Conservation (phyloP, 1,284 basidiomycete genomes). For the Rhodotorula sp. region DNA sequence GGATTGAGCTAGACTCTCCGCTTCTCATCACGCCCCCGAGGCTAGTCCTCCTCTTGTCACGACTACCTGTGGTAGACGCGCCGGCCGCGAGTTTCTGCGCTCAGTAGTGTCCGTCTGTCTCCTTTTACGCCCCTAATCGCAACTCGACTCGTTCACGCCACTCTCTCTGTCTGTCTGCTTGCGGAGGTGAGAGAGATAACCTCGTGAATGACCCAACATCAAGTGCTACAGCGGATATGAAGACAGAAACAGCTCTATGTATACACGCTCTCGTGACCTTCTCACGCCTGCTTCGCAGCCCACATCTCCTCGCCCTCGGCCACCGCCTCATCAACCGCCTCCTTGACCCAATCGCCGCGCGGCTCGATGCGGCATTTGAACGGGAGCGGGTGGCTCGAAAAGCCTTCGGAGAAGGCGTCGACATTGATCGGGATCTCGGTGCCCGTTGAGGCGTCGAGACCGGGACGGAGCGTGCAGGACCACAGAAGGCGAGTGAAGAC, state of each 20-base stretch:
- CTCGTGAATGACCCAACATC: too few relatives aligned
- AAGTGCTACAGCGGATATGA: not conserved
- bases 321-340: constrained; percentile 14
- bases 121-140: not conserved
- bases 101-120: too few relatives aligned
- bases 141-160: not conserved
- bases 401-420: constrained; percentile 43
- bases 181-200: too few relatives aligned
- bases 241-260: not conserved
- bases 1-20: not conserved
- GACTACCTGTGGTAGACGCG: too few relatives aligned
- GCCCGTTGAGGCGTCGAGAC: constrained; percentile 10
- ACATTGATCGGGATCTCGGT: constrained; percentile 25
- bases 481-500: constrained; percentile 41
- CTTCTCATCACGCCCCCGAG: not conserved
- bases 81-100: too few relatives aligned
- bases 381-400: constrained; percentile 41
- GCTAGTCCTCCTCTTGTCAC: not conserved
- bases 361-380: constrained; percentile 35
- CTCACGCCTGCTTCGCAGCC: not conserved
- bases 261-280: not conserved
- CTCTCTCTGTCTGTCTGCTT: too few relatives aligned
- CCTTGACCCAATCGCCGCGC: constrained; percentile 27
- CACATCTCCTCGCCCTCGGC: constrained; percentile 1
- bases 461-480: constrained; percentile 31